These are phyloP conservation scores for Dryadomyces sulphureus DNA, from an alignment of 2,329 filamentous ascomycete genomes.

Conservation along the genomic window DNA sequence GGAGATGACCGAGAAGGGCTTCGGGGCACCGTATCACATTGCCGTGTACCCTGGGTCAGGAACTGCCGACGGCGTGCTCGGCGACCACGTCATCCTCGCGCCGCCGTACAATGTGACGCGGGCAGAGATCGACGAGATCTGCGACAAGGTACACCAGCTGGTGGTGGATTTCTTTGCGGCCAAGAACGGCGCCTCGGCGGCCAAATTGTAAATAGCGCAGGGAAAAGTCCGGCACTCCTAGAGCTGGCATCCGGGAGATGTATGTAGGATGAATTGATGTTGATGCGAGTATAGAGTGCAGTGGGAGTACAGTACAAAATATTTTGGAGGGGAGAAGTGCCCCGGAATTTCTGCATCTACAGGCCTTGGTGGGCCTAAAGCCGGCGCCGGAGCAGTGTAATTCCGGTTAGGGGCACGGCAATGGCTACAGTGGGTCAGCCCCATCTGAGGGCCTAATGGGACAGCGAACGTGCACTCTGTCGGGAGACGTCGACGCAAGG, in stretches of 20 bases:
- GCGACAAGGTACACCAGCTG: constrained; percentile 32
- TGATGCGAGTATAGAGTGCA: neutral
- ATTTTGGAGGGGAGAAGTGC: too few species aligned
- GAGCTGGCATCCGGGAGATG: neutral
- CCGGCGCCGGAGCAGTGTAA: constrained; percentile 4
- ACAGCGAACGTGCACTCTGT: too few species aligned
- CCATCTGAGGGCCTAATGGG: neutral
- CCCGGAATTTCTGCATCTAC: too few species aligned
- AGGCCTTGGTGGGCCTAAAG: too few species aligned
- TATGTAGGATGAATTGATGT: neutral
- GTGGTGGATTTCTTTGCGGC: constrained; percentile 32
- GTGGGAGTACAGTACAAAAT: too few species aligned
- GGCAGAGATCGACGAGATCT: constrained; percentile 41
- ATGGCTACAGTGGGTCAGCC: constrained; percentile 3
- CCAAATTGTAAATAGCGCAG: neutral
- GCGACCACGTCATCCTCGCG: constrained; percentile 56
- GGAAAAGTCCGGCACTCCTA: too few species aligned
- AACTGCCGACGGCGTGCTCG: constrained; percentile 40
- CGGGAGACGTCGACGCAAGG: constrained; percentile 1
- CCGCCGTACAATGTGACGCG: constrained; percentile 51
- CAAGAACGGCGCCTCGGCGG: neutral
- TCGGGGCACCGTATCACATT: constrained; percentile 20
- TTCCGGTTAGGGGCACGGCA: constrained; percentile 3
- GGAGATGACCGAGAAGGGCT: constrained; percentile 18
- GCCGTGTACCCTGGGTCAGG: constrained; percentile 49